A percentile compares a stretch with the other conserved stretches of the same genome.
phyloP scores from a whole-genome alignment of 805 yeast genomes.

The Saturnispora sanitii region DNA sequence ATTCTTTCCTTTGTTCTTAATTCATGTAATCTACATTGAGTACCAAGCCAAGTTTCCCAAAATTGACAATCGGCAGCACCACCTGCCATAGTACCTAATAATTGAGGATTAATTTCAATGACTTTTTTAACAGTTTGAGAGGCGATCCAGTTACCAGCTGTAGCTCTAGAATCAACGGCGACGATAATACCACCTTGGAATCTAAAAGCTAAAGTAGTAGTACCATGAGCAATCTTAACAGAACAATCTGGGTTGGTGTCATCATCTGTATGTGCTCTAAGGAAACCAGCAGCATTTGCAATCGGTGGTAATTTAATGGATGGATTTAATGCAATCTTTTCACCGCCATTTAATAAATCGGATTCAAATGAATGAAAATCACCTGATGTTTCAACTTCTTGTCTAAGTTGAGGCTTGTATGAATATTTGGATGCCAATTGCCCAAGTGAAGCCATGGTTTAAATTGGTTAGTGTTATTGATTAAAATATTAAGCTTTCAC shows the following conservation, averaged over 20 bases:
- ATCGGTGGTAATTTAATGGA: slow-evolving; percentile 69
- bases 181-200: slow-evolving; percentile 92
- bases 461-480: too few species aligned
- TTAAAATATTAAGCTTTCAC: too few species aligned
- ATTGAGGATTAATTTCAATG: slow-evolving; percentile 88
- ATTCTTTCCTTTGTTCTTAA: slow-evolving; percentile 90
- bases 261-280: slow-evolving; percentile 98
- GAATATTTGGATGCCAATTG: slow-evolving; percentile 23
- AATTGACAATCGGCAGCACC: slow-evolving; percentile 99
- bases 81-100: slow-evolving; percentile 98
- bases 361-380: slow-evolving; percentile 13
- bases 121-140: slow-evolving; percentile 97
- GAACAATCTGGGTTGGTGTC: slow-evolving; percentile 85
- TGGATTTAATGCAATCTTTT: slow-evolving; percentile 37
- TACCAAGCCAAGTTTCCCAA: slow-evolving; percentile 98
- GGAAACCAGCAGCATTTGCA: slow-evolving; percentile 80
- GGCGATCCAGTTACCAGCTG: slow-evolving; percentile 97
- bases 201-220: slow-evolving; percentile 95
- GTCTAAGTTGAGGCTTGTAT: slow-evolving; percentile 12
- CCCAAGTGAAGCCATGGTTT: slow-evolving; percentile 23
- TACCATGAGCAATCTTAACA: slow-evolving; percentile 96
- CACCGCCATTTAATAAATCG: slow-evolving; percentile 18
- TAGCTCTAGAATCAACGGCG: slow-evolving; percentile 96
- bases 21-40: slow-evolving; percentile 93
- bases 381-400: slow-evolving; percentile 5